Percentiles rank a stretch among this genome's conserved stretches.
Conservation (phyloP, 2,329 filamentous ascomycete genomes). For the Aspergillus flavus region DNA sequence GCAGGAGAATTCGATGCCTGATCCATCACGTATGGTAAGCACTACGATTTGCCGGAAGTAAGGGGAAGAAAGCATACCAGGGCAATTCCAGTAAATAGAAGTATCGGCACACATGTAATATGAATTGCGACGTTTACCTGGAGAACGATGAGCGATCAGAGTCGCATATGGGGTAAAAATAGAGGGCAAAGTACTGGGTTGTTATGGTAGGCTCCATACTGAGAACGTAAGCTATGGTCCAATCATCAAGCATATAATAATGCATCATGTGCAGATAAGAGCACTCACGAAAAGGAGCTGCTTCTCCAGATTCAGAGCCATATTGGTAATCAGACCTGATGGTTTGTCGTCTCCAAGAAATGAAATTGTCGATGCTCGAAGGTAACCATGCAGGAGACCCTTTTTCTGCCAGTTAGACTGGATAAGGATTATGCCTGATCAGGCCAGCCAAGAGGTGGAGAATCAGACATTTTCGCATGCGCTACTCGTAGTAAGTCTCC, state of each 20-base stretch:
- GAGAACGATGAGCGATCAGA: conserved; percentile 23
- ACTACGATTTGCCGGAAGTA: conserved; percentile 8
- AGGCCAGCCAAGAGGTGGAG: conserved; percentile 21
- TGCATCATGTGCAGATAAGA: conserved; percentile 16
- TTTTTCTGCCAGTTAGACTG: conserved; percentile 6
- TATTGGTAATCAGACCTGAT: conserved; percentile 21
- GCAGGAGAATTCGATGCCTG: conserved; percentile 61
- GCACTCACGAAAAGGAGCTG: conserved; percentile 65
- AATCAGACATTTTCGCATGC: conserved; percentile 14
- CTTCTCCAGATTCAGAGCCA: conserved; percentile 64
- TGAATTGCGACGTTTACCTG: conserved; percentile 68
- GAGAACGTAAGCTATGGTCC: conserved; percentile 24
- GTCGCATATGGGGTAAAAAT: conserved; percentile 10
- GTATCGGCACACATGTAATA: conserved; percentile 63
- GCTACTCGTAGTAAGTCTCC: conserved; percentile 6
- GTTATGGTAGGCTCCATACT: conserved; percentile 70
- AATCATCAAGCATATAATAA: conserved; percentile 9
- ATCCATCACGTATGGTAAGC: neutral
- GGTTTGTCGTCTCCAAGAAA: neutral
- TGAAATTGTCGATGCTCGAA: neutral
- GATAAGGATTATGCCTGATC: conserved; percentile 13
- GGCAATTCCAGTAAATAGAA: conserved; percentile 61
- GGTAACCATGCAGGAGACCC: conserved; percentile 6
- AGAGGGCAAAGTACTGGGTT: conserved; percentile 54
- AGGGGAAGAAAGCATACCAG: conserved; percentile 51